Base-by-base conservation (phyloP, 2,329 filamentous ascomycete genomes). In the Arthrobotrys conoides region DNA sequence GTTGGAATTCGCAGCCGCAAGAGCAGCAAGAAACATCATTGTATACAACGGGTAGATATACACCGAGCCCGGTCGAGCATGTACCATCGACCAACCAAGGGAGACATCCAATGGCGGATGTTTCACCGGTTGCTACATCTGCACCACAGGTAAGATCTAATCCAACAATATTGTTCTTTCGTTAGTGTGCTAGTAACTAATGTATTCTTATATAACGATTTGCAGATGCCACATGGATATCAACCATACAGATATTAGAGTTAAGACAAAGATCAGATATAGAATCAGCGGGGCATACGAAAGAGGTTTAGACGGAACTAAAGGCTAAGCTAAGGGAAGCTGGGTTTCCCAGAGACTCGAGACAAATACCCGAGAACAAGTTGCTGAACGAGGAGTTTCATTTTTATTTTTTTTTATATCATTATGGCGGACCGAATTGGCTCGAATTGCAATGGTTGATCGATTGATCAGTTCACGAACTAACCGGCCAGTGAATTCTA, bases 221-320 rank as follows among this genome's bases (percentile, higher is more conserved):
- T 24, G 8, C 44, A 79, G 69, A 71, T 75, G 51, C 76, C 76
- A 9, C 70, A 79, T 44, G 76, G 76, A 63, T 79, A 75, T 20
- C 76, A 79, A 49, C 70, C 76, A 24, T 79, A 79, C 63, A 65
- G 76, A 48, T 79, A 79, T 63, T 79, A 79, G 64, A 64, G 3
- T 64, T 48, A 64, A 12, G 24, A 22, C 38, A 61, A 33, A 22
- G 49, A 44, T 36, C 18, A 59, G 53, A 38, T 3, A 59, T 38
- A 59, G 36, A 30, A 20, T 5, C 5, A 30, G 12, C 10, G 16
- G 8, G 22, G 33, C 27, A 44, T 61, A 16, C 20, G 20, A 71
- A 63, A 18, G n/a, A 38, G 14, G 36, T 24, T n/a, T 48, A 36
- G 49, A 18, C 51, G 22, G 16, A 48, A 20, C 30, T 38, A 22